Evolutionary conservation across 83 land plant genomes (phyloP), one percentile per base, ranked within the genome.

Genomic region (Diphasiastrum complanatum): DNA sequence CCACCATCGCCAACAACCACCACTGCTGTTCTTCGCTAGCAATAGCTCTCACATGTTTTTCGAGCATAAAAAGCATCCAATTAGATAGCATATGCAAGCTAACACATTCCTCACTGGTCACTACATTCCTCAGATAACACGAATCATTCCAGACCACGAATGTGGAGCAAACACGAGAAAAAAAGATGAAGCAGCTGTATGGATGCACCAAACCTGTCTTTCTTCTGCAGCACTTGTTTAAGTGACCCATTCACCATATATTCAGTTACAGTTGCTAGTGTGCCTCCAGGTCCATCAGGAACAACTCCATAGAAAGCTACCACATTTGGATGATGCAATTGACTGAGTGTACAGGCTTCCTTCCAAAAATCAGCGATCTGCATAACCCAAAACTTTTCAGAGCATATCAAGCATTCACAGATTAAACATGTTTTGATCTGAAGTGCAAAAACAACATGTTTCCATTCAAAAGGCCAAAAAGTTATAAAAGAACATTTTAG

Each of bases 291-390:
- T n/a, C 81, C 86, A 82, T 85, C 86, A 46, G 83, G 86, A 53
- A 82, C 90, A 2, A 85, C 81, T 19, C 90, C 90, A 73, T 85
- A 85, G 37, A 85, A 85, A 28, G 90, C 90, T n/a, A 85, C 78
- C 29, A 85, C 86, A 61, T 85, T 85, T 43, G 89, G 89, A 75
- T 85, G 89, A 61, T 85, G 89, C 65, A 85, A 79, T 27, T 73
- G 73, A 23, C 82, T 75, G 0, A 85, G 78, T 18, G 79, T 78
- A 29, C 65, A 69, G 25, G 89, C 89, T 60, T 85, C 89, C 52
- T 78, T 76, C 89, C 89, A 85, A 49, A 82, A 85, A 43, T 85
- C 89, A 47, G 74, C 76, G 4, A 64, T 84, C 89, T 84, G 75
- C 1, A 43, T 6, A 68, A n/a, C 12, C 3, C 65, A 38, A 25